A percentile compares a stretch with the other conserved stretches of the same genome.
phyloP scores from a whole-genome alignment of 768 basidiomycete species.

The Naganishia onofrii region DNA sequence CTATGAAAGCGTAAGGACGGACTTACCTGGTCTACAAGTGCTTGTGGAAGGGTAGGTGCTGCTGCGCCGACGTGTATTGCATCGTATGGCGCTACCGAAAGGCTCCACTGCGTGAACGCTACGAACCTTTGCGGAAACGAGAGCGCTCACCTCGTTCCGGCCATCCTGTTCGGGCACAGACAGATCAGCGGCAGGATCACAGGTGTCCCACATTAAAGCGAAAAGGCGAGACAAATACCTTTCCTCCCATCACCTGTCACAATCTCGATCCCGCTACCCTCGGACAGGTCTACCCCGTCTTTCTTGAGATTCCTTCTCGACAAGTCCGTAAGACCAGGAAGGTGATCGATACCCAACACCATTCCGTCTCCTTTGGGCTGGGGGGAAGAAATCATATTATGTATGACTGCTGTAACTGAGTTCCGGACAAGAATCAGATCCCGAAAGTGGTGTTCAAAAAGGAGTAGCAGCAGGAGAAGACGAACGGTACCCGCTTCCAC shows the following conservation, averaged over 20 bases:
- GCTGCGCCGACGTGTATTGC: conserved; percentile 95
- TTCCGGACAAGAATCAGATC: background rate
- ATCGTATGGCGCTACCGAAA: conserved; percentile 60
- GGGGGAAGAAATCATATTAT: conserved; percentile 61
- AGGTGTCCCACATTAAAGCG: no score
- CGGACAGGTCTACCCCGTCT: conserved; percentile 60
- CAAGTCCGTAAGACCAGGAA: conserved; percentile 72
- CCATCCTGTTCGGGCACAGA: conserved; percentile 55
- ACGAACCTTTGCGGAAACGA: background rate
- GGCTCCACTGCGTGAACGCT: no score
- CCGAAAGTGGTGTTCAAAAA: background rate
- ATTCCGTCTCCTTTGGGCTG: conserved; percentile 18
- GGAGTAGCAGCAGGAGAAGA: background rate
- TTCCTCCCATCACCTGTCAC: conserved; percentile 75
- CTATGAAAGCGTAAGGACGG: conserved; percentile 54
- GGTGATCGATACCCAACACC: conserved; percentile 88
- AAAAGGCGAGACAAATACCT: no score
- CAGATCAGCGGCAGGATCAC: no score
- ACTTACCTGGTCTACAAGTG: conserved; percentile 59
- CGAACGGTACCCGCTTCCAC: conserved; percentile 72
- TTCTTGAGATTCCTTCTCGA: conserved; percentile 61
- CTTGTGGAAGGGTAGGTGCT: conserved; percentile 67
- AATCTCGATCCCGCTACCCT: conserved; percentile 61
- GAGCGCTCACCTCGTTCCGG: background rate
- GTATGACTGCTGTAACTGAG: conserved; percentile 63